Evolutionary conservation across 345 rosid species (phyloP).

Genomic region (Hypericum androsaemum): DNA sequence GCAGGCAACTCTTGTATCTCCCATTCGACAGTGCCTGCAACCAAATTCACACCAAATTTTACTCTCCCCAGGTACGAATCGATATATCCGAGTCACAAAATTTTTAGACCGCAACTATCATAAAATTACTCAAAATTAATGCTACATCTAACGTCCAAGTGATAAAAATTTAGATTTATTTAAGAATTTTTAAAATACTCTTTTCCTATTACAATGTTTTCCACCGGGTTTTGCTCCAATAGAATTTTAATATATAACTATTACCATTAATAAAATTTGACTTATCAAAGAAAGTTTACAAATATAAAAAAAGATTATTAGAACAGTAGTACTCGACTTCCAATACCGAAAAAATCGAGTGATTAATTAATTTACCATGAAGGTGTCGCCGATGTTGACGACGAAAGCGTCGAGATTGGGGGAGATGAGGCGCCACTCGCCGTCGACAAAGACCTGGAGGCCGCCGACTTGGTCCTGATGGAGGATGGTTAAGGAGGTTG

Average conservation of each 20-base stretch:
- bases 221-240: too few species aligned
- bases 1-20: constrained; percentile 82
- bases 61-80: too few species aligned
- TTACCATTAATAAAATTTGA: constrained; percentile 1
- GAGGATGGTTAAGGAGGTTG: constrained; percentile 92
- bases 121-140: too few species aligned
- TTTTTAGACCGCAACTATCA: too few species aligned
- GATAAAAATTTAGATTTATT: too few species aligned
- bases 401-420: constrained; percentile 81
- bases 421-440: constrained; percentile 63
- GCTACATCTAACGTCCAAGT: too few species aligned
- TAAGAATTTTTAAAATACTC: too few species aligned
- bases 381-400: constrained; percentile 94
- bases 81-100: too few species aligned
- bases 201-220: too few species aligned
- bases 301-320: not conserved
- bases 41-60: not conserved
- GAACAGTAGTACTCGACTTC: not conserved
- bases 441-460: constrained; percentile 84
- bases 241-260: too few species aligned
- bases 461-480: constrained; percentile 95
- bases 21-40: constrained; percentile 81
- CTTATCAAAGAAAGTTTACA: not conserved
- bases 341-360: not conserved
- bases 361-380: constrained; percentile 49